These are phyloP conservation scores for Raddia distichophylla DNA, from an alignment of 176 grass and related monocot species.

Conservation along the genomic window DNA sequence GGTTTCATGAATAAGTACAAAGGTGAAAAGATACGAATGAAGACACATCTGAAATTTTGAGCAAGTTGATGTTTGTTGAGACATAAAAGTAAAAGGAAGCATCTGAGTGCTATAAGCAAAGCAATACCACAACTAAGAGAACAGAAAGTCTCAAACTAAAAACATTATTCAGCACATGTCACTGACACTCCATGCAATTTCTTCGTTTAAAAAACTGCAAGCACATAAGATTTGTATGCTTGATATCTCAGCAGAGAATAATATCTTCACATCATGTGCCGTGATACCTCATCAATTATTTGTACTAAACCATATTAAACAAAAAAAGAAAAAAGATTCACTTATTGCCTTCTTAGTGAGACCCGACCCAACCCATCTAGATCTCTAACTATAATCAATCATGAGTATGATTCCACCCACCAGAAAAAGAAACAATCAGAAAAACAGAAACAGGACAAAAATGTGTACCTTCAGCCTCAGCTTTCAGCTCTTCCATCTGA, in stretches of 20 bases:
- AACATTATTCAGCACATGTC: neutral
- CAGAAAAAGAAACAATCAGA: neutral
- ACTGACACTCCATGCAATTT: neutral
- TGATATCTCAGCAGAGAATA: neutral
- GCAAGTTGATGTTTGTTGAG: neutral
- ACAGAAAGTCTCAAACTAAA: neutral
- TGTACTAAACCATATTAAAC: neutral
- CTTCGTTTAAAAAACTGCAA: neutral
- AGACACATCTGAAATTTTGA: constrained; percentile 9
- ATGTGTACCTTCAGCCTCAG: constrained; percentile 77
- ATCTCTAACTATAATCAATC: too few species aligned
- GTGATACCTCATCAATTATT: neutral
- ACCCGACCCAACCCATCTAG: too few species aligned
- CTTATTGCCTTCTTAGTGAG: neutral
- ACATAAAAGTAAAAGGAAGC: neutral
- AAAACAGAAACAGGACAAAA: constrained; percentile 29
- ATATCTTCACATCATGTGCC: neutral
- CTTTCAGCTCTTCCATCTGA: constrained; percentile 83
- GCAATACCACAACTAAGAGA: constrained; percentile 5
- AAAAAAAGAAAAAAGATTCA: neutral
- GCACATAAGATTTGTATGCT: neutral
- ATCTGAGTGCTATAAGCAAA: constrained; percentile 1
- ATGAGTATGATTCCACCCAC: too few species aligned
- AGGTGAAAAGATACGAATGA: constrained; percentile 26
- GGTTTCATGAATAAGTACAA: constrained; percentile 35